Conservation (phyloP, 345 rosid genomes). For the Litchi chinensis region DNA sequence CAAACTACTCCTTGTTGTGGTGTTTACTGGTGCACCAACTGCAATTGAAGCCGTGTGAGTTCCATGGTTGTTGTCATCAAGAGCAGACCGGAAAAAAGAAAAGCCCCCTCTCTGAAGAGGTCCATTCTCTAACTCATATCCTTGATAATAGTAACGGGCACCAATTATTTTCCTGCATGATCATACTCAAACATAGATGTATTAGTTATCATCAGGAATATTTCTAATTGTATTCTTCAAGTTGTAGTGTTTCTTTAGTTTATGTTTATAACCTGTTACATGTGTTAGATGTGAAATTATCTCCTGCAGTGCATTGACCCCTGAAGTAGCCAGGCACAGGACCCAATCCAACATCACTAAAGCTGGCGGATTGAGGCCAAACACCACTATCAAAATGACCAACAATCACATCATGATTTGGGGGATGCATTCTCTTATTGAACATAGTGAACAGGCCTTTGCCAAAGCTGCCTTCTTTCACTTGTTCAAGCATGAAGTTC, state of each 20-base stretch:
- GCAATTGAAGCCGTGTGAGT: slow-evolving; percentile 19
- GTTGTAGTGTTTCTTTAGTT: too few relatives aligned
- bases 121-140: not conserved
- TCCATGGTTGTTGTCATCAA: slow-evolving; percentile 18
- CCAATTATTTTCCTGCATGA: not conserved
- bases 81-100: not conserved
- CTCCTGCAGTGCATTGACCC: not conserved
- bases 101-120: not conserved
- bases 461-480: not conserved
- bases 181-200: too few relatives aligned
- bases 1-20: too few relatives aligned
- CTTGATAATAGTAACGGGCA: not conserved
- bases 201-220: not conserved
- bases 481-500: not conserved
- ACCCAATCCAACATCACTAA: not conserved
- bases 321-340: not conserved
- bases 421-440: too few relatives aligned
- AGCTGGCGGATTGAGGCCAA: not conserved
- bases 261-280: not conserved
- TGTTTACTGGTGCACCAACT: not conserved
- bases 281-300: not conserved
- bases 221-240: too few relatives aligned
- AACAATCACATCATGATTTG: not conserved
- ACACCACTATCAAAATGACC: not conserved
- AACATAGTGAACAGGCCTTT: too few relatives aligned